Percentiles rank a stretch among this genome's conserved stretches.
Conservation (phyloP, 2,329 filamentous ascomycete genomes). For the Didymellaceae sp. region DNA sequence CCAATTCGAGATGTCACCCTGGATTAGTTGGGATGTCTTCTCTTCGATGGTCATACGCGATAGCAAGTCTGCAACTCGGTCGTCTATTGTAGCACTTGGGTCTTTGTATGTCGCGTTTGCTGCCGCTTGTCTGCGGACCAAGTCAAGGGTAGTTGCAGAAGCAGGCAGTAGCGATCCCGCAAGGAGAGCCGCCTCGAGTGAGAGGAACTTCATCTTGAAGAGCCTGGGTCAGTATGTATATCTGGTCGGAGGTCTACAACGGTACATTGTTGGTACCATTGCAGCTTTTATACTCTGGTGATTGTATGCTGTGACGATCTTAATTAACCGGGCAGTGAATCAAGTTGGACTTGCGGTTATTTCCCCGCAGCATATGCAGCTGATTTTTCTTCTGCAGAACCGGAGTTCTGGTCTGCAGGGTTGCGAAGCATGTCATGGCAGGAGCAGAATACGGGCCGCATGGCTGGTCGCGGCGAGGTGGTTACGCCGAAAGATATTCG, state of each 20-base stretch:
- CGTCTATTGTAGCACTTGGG: constrained; percentile 66
- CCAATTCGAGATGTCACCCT: constrained; percentile 75
- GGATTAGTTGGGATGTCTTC: constrained; percentile 70
- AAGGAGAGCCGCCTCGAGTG: constrained; percentile 22
- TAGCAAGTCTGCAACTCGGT: constrained; percentile 70
- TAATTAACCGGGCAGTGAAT: constrained; percentile 11
- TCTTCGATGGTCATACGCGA: constrained; percentile 77
- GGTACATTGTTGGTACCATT: background rate
- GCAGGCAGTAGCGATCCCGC: constrained; percentile 23
- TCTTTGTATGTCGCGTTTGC: constrained; percentile 64
- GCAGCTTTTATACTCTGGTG: constrained; percentile 6
- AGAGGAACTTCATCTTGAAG: constrained; percentile 21
- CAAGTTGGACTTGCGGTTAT: constrained; percentile 11
- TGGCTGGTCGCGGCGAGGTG: background rate
- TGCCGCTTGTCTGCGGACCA: constrained; percentile 36
- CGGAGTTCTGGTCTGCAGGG: constrained; percentile 10
- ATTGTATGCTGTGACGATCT: background rate
- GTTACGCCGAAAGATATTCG: background rate
- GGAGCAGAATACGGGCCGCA: constrained; percentile 7
- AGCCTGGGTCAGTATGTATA: background rate
- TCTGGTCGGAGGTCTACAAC: background rate
- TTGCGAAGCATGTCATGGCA: background rate
- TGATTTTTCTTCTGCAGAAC: constrained; percentile 7
- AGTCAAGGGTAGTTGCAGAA: constrained; percentile 31
- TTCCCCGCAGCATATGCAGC: constrained; percentile 19